Conservation (phyloP, 2,329 filamentous ascomycete genomes). For the Aspergillus fischeri region DNA sequence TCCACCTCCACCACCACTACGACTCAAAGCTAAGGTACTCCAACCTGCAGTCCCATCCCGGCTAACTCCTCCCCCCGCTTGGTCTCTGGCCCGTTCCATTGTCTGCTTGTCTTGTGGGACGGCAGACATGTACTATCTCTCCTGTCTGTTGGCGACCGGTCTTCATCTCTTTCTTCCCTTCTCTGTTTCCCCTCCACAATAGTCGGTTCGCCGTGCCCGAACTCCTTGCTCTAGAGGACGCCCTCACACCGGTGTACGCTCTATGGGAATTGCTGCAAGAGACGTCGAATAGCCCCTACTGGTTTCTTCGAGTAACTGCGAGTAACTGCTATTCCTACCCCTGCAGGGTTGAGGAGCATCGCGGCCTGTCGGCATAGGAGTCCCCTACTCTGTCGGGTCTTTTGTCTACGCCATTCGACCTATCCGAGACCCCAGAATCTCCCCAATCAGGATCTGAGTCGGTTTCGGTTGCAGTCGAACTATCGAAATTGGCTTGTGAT, state of each 20-base stretch:
- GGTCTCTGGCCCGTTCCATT: conserved; percentile 1
- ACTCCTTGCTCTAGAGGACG: neutral
- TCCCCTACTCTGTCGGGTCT: neutral
- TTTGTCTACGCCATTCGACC: neutral
- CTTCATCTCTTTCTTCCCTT: neutral
- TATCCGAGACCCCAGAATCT: neutral
- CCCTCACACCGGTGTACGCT: neutral
- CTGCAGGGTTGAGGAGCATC: neutral
- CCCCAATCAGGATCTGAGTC: neutral
- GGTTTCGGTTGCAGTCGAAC: neutral
- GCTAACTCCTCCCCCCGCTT: conserved; percentile 1
- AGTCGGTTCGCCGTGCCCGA: neutral
- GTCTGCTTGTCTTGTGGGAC: conserved; percentile 14
- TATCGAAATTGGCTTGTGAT: neutral
- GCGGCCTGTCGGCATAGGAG: neutral
- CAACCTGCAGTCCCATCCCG: neutral
- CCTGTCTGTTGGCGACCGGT: conserved; percentile 4
- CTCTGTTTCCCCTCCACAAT: conserved; percentile 3
- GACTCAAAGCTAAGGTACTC: neutral
- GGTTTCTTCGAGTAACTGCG: neutral
- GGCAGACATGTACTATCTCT: conserved; percentile 17
- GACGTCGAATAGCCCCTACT: neutral
- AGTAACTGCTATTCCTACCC: neutral
- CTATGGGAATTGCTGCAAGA: neutral
- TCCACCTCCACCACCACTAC: neutral